Evolutionary conservation across 2,329 filamentous ascomycete genomes (phyloP), one percentile per base, ranked within the genome.

Genomic region (Penicillium sp.): DNA sequence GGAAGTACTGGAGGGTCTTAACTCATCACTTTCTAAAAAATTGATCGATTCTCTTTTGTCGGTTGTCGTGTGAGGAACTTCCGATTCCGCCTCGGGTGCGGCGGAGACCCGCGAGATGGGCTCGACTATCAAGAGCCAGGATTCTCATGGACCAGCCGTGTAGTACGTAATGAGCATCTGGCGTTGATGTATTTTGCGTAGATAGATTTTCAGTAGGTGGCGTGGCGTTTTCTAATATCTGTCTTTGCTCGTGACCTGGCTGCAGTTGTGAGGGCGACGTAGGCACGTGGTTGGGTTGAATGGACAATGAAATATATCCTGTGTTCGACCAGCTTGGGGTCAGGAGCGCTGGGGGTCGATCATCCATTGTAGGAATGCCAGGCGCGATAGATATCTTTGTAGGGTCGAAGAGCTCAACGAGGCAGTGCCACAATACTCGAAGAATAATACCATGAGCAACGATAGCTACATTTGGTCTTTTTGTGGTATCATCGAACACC

Each of bases 371-470:
- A 10, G 34, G 12, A 43, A 46, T 46, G 9, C 46, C 54, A 3
- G 58, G 42, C 4, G 45, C 26, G 3, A 83, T 60, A 1, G 65
- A 63, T 6, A 84, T 70, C 56, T 72, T 78, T 43, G 70, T 70
- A 12, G 70, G 64, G 2, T 75, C 71, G 53, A 89, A 80, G 3
- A 82, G 78, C 12, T 75, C 71, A 7, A 87, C 73, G 13, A 95
- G 69, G 12, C 80, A 77, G 50, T 80, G 79, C 79, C 88, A 86
- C 0, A 96, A 71, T 29, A 84, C 79, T 2, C 83, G 84, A 2
- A 96, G 80, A 38, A 95, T 84, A 55, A 95, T 86, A 15, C 92
- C 91, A 65, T 96, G 92, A 2, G 91, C 87, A 2, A 96, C 88
- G 7, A 96, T 74, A 2, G 85, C 85, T 9, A 93, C 74, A 2